Evolutionary conservation across 1,139 yeast genomes (phyloP), one percentile per base, ranked within the genome.

Genomic region (Fermentozyma sake): DNA sequence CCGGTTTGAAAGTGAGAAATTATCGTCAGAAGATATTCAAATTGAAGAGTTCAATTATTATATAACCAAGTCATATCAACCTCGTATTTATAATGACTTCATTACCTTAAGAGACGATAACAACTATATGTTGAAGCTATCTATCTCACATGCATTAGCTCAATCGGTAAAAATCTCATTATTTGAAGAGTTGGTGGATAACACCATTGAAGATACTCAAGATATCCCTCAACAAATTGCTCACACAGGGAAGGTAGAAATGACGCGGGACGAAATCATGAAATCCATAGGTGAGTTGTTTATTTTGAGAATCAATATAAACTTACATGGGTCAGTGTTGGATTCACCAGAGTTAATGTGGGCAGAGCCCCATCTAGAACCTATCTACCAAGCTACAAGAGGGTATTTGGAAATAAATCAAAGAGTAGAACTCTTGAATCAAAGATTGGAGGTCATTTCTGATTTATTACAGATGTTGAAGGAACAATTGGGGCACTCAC

Each of bases 281-380:
- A 89, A 87, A 58, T 81, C 93, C 31, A 91, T 91, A 34, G 98
- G 98, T 11, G 97, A 91, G 52, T 68, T 91, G 38, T 91, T 91
- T 54, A 91, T 91, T 34, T 63, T 91, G 40, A 66, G 98, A 35
- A 91, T 91, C 34, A 86, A 83, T 53, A 85, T 87, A 41, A 91
- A 91, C 49, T 64, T 91, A 37, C 97, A 91, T 58, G 97, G 97
- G 1, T 86, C 96, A 2, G 93, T 91, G 13, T 62, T 91, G 38
- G 98, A 91, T 52, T 84, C 95, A 2, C 98, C 98, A 0, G 97
- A 91, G 52, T 73, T 91, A 33, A 87, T 91, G 96, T 91, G 98
- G 98, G 79, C 96, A 0, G 97, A 91, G 50, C 98, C 98, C 1
- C 96, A 89, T 47, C 64, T 91, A 34, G 97, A 91, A 52, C 98